Conservation (phyloP, 164 flowering plant genomes). For the Dillenia turbinata region DNA sequence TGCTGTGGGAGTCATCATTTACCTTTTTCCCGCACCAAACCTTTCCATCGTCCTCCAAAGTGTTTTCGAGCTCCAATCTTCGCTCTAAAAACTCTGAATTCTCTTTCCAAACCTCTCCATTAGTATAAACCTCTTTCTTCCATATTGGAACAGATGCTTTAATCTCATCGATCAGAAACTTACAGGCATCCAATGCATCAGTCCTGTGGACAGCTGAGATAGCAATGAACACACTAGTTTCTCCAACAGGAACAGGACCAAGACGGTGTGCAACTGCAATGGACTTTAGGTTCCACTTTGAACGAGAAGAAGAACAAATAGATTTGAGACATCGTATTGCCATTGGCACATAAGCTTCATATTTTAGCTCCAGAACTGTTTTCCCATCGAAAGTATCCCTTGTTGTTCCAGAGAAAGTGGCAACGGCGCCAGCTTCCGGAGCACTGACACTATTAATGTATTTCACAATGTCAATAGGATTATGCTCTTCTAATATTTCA, state of each 20-base stretch:
- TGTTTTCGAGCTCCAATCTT: constrained; percentile 33
- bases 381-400: constrained; percentile 86
- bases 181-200: constrained; percentile 82
- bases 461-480: constrained; percentile 49
- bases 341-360: constrained; percentile 94
- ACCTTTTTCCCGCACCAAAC: constrained; percentile 4
- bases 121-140: constrained; percentile 90
- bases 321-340: constrained; percentile 61
- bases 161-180: constrained; percentile 79
- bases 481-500: constrained; percentile 61
- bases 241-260: constrained; percentile 80
- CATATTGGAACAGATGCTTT: constrained; percentile 95
- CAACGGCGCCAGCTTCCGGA: constrained; percentile 76
- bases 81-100: constrained; percentile 76
- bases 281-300: constrained; percentile 53
- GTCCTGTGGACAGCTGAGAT: constrained; percentile 74
- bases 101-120: constrained; percentile 98
- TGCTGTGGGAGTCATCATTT: constrained; percentile 12
- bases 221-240: constrained; percentile 84
- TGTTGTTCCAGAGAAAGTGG: constrained; percentile 91
- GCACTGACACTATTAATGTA: constrained; percentile 59
- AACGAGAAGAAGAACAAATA: constrained; percentile 62
- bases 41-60: not conserved
- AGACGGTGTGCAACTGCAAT: constrained; percentile 81
- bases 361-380: constrained; percentile 69